Base-by-base conservation (phyloP, 179 eudicot genomes). In the Pouteria campechiana region DNA sequence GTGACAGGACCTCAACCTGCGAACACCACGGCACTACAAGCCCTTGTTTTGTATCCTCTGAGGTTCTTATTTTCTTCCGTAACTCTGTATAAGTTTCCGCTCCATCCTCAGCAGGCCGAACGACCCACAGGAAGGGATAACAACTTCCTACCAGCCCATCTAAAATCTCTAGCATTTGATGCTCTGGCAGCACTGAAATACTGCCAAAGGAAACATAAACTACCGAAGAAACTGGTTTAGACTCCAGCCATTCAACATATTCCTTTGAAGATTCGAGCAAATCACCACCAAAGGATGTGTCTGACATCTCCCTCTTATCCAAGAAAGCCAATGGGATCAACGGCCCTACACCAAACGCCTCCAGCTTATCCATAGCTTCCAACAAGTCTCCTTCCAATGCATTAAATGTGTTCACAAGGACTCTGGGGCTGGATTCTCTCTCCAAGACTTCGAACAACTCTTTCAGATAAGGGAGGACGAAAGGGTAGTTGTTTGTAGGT, bases 11-110 rank as follows among this genome's bases (percentile, higher is more conserved):
- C 48, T 57, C 62, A 2, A 57, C 17, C 23, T 56, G 61, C 1
- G 61, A 56, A 20, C 62, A 57, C 55, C 62, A 57, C 1, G 40
- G 37, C 14, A 57, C 62, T 23, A 57, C 41, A 24, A 25, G 39
- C 35, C 61, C 62, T 13, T 6, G 2, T 19, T 48, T 25, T 13
- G n/a, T n/a, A n/a, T n/a, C n/a, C n/a, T n/a, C n/a, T n/a, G n/a
- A n/a, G n/a, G n/a, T n/a, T n/a, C n/a, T n/a, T n/a, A n/a, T n/a
- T n/a, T n/a, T n/a, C n/a, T n/a, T n/a, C n/a, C n/a, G n/a, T n/a
- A n/a, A n/a, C n/a, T n/a, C n/a, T n/a, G n/a, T n/a, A n/a, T n/a
- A n/a, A n/a, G n/a, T n/a, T n/a, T n/a, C n/a, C n/a, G n/a, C n/a
- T n/a, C n/a, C n/a, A n/a, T n/a, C n/a, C n/a, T n/a, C n/a, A n/a